phyloP scores from a whole-genome alignment of 2,329 filamentous ascomycete species.

The Fusarium abutilonis region DNA sequence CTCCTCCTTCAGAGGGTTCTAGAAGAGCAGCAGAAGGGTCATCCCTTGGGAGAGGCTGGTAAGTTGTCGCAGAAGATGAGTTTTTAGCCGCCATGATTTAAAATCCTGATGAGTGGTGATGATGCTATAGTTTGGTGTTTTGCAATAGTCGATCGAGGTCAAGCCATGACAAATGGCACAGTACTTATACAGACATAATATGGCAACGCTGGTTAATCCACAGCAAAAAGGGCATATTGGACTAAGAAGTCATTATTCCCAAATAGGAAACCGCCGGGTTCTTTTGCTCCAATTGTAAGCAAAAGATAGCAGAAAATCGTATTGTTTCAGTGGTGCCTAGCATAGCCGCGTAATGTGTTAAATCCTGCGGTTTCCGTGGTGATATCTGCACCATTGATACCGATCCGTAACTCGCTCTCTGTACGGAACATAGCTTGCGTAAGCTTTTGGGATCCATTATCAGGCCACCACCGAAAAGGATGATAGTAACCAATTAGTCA shows the following conservation, averaged over 20 bases:
- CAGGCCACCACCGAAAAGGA: not conserved
- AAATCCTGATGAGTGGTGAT: not conserved
- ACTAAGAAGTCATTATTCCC: conserved; percentile 8
- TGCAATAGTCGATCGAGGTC: not conserved
- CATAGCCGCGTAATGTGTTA: conserved; percentile 23
- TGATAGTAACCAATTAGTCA: not conserved
- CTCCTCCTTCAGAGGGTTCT: conserved; percentile 13
- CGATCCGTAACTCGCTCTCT: too few relatives aligned
- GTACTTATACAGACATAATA: conserved; percentile 24
- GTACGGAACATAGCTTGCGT: conserved; percentile 28
- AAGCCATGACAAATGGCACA: not conserved
- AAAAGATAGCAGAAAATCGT: not conserved
- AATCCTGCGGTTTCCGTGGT: conserved; percentile 21
- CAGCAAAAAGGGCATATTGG: not conserved
- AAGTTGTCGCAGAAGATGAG: conserved; percentile 14
- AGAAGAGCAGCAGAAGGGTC: conserved; percentile 32
- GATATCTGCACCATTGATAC: conserved; percentile 4
- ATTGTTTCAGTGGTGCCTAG: conserved; percentile 23
- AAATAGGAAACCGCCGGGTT: conserved; percentile 22
- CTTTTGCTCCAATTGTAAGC: not conserved
- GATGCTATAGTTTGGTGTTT: not conserved
- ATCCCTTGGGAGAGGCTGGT: conserved; percentile 33
- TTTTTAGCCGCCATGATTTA: conserved; percentile 32
- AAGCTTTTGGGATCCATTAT: conserved; percentile 20
- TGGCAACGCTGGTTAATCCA: not conserved